These are phyloP conservation scores for Pyrenophora graminea DNA, from an alignment of 2,329 filamentous ascomycete species.

Conservation along the genomic window DNA sequence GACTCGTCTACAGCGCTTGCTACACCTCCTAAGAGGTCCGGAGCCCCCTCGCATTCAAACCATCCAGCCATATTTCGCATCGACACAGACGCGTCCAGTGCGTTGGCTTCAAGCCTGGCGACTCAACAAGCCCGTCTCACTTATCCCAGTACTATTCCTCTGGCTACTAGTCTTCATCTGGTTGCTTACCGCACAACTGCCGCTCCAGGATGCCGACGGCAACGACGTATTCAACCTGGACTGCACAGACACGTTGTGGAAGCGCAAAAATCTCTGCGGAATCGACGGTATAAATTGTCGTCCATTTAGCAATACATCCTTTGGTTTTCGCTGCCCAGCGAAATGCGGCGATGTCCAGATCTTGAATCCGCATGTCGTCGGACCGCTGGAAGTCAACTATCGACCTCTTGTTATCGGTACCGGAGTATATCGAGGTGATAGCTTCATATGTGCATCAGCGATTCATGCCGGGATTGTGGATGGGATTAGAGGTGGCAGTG, in stretches of 20 bases:
- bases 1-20: conserved; percentile 9
- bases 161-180: conserved; percentile 72
- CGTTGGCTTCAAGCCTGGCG: conserved; percentile 56
- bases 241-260: conserved; percentile 74
- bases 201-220: conserved; percentile 61
- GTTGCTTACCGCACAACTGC: conserved; percentile 65
- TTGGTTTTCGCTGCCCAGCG: conserved; percentile 74
- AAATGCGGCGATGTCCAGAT: conserved; percentile 68
- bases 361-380: conserved; percentile 74
- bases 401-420: conserved; percentile 60
- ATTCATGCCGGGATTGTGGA: conserved; percentile 79
- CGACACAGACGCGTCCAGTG: conserved; percentile 67
- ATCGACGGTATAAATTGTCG: conserved; percentile 74
- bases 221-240: conserved; percentile 69
- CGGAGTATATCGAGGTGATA: conserved; percentile 83
- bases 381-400: conserved; percentile 65
- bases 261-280: conserved; percentile 70
- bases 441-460: conserved; percentile 83
- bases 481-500: conserved; percentile 74
- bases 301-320: conserved; percentile 70
- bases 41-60: conserved; percentile 49
- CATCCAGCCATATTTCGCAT: conserved; percentile 61
- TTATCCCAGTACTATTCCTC: conserved; percentile 61
- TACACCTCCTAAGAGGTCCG: conserved; percentile 50
- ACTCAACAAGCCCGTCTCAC: conserved; percentile 56